These are phyloP conservation scores for Trichoderma parareesei DNA, from an alignment of 495 filamentous ascomycete genomes.

Conservation along the genomic window DNA sequence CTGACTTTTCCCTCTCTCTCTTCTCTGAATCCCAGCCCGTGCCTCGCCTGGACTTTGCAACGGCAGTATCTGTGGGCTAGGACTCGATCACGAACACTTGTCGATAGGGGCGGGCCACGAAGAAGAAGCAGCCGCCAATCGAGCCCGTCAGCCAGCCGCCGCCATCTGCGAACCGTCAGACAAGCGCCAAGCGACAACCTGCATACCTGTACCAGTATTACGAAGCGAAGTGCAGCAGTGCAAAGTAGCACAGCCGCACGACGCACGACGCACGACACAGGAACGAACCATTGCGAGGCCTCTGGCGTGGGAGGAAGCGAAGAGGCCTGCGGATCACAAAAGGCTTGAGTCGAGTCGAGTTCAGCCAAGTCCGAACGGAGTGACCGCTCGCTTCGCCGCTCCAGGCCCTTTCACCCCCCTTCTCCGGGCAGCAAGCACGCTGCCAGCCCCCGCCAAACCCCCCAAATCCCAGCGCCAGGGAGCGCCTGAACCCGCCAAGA, in stretches of 20 bases:
- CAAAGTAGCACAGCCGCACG: too few species aligned
- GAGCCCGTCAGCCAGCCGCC: too few species aligned
- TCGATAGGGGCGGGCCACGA: not conserved
- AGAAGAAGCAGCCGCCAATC: not conserved
- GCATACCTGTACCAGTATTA: too few species aligned
- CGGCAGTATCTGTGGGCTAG: not conserved
- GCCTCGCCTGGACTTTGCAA: not conserved
- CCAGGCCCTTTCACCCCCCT: not conserved
- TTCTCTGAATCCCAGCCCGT: not conserved
- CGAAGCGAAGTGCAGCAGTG: too few species aligned
- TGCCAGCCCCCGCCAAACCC: slow-evolving; percentile 2
- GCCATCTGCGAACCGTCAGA: too few species aligned
- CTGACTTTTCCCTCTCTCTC: not conserved
- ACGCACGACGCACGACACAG: too few species aligned
- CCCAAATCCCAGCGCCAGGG: not conserved
- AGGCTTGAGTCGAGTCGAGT: too few species aligned
- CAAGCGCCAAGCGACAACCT: too few species aligned
- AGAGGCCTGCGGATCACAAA: too few species aligned
- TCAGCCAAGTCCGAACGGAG: not conserved
- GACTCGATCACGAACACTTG: not conserved
- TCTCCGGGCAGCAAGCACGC: not conserved
- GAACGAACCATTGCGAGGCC: not conserved
- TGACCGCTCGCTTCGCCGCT: not conserved
- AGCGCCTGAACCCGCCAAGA: slow-evolving; percentile 4
- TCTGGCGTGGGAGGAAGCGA: not conserved